phyloP scores from a whole-genome alignment of 2,329 filamentous ascomycete genomes.

The Arthroderma uncinatum region DNA sequence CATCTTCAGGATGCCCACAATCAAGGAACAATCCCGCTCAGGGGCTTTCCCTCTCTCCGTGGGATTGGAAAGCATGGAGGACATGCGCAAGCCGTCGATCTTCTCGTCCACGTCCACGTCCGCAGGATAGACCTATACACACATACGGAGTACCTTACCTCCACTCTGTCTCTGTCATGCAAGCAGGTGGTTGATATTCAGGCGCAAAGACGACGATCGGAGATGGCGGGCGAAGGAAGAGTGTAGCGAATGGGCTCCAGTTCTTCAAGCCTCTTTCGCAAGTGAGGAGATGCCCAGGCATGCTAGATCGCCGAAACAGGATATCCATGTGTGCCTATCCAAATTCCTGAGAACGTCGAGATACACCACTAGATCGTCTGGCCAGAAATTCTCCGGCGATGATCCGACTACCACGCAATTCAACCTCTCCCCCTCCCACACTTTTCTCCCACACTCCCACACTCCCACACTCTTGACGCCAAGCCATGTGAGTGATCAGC shows the following conservation, averaged over 20 bases:
- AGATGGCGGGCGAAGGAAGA: neutral
- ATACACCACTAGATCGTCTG: neutral
- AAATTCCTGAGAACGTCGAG: neutral
- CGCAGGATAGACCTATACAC: neutral
- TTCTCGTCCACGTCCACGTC: neutral
- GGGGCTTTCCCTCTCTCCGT: neutral
- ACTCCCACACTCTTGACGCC: neutral
- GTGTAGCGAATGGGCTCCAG: neutral
- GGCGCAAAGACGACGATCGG: neutral
- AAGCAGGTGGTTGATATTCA: neutral
- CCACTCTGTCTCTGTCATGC: neutral
- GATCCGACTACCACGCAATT: neutral
- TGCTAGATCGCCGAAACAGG: neutral
- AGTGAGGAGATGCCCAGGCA: neutral
- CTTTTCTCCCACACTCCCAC: neutral
- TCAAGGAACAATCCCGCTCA: neutral
- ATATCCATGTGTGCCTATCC: neutral
- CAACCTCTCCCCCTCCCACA: neutral
- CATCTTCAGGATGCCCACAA: neutral
- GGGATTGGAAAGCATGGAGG: neutral
- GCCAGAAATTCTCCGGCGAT: conserved; percentile 1
- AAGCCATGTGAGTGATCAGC: conserved; percentile 6
- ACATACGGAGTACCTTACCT: neutral
- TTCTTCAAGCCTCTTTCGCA: conserved; percentile 2
- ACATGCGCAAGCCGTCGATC: neutral